A percentile compares a stretch with the other conserved stretches of the same genome.
phyloP scores from a whole-genome alignment of 371 early-diverging fungal species.

The Nosema muscidifuracis region DNA sequence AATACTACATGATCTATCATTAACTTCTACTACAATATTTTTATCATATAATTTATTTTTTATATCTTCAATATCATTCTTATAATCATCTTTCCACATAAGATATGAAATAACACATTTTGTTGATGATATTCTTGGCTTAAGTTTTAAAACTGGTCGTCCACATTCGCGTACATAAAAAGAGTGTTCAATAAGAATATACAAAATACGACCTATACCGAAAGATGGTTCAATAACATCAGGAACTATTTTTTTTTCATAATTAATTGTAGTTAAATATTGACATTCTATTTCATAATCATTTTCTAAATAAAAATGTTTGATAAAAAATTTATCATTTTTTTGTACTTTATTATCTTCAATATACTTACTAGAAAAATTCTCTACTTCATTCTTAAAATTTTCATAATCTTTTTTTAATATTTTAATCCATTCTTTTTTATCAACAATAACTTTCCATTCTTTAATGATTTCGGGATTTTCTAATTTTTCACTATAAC shows the following conservation, averaged over 20 bases:
- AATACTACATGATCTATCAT: constrained; percentile 68
- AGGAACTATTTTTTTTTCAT: constrained; percentile 84
- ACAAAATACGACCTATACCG: constrained; percentile 96
- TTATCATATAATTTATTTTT: constrained; percentile 53
- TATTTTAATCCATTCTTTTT: constrained; percentile 68
- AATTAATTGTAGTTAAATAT: constrained; percentile 11
- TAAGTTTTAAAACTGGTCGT: constrained; percentile 65
- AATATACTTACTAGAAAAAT: constrained; percentile 40
- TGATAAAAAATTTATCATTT: constrained; percentile 25
- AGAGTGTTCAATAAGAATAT: constrained; percentile 87
- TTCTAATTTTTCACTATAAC: constrained; percentile 76
- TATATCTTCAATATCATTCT: constrained; percentile 67
- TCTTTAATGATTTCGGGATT: constrained; percentile 66
- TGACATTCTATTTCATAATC: constrained; percentile 16
- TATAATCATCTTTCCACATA: constrained; percentile 70
- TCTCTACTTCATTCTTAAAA: constrained; percentile 39
- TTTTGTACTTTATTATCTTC: constrained; percentile 8
- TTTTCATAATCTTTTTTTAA: constrained; percentile 44
- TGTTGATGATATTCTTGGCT: constrained; percentile 78
- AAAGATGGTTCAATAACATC: constrained; percentile 99
- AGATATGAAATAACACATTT: constrained; percentile 84
- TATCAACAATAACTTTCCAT: constrained; percentile 60
- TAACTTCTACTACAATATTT: constrained; percentile 41
- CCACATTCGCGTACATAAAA: constrained; percentile 79
- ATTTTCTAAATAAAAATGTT: constrained; percentile 38